Conservation (phyloP, 169 alveolate genomes). For the Eimeria falciformis region DNA sequence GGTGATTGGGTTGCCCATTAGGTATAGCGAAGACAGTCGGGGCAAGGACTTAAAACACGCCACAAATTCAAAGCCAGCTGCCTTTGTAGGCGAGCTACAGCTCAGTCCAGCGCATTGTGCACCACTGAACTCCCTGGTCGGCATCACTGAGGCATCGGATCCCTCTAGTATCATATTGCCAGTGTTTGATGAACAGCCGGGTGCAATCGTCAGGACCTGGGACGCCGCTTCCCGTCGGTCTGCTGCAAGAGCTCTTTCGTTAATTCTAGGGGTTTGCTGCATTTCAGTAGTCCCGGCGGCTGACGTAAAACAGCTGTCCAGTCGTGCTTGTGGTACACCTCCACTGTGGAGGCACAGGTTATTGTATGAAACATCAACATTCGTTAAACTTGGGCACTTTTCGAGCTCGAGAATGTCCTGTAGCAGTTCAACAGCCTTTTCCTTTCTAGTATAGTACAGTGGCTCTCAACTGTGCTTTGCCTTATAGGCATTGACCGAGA, state of each 20-base stretch:
- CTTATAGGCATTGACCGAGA: too few species aligned
- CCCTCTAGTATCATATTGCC: not conserved
- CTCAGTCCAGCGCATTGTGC: not conserved
- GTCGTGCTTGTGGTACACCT: not conserved
- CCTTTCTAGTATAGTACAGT: not conserved
- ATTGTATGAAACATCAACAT: conserved; percentile 91
- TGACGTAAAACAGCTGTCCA: not conserved
- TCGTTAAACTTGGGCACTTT: conserved; percentile 85
- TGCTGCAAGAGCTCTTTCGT: not conserved
- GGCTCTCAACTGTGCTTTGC: not conserved
- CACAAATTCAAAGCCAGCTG: conserved; percentile 38
- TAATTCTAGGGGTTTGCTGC: too few species aligned
- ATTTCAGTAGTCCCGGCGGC: not conserved
- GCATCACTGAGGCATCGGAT: not conserved
- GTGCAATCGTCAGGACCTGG: not conserved
- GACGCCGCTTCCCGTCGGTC: not conserved
- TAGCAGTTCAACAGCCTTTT: not conserved
- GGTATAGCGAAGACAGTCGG: conserved; percentile 23
- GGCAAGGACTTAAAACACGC: conserved; percentile 50
- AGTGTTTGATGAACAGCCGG: not conserved
- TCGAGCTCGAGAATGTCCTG: conserved; percentile 87
- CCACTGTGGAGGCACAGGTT: conserved; percentile 9
- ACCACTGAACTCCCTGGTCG: not conserved
- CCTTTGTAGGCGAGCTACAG: not conserved
- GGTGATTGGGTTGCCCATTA: conserved; percentile 57